A percentile compares a stretch with the other conserved stretches of the same genome.
Evolutionary conservation across 2,329 filamentous ascomycete species (phyloP).

Genomic region (Aureobasidium zeae): DNA sequence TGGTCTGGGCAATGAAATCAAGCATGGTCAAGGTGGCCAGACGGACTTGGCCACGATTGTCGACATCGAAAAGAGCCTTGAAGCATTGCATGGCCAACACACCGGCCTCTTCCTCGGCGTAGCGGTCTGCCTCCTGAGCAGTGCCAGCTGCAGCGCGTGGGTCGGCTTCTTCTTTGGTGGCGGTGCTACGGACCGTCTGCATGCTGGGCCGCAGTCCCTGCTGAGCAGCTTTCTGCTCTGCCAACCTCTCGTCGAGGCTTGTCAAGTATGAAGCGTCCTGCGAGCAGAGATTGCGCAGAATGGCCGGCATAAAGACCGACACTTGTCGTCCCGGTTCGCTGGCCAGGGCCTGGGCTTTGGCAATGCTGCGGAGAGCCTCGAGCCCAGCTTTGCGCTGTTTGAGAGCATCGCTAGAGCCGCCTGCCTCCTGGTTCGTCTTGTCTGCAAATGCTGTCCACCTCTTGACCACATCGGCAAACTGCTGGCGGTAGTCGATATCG

Average conservation of each 20-base stretch:
- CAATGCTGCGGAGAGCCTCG: constrained; percentile 68
- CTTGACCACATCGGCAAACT: constrained; percentile 73
- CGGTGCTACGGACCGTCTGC: constrained; percentile 64
- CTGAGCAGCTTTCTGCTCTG: constrained; percentile 50
- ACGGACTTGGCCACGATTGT: constrained; percentile 73
- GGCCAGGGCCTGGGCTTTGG: constrained; percentile 67
- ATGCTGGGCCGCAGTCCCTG: constrained; percentile 54
- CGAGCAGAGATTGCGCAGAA: constrained; percentile 78
- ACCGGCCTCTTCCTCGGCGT: constrained; percentile 82
- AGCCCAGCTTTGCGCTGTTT: constrained; percentile 47
- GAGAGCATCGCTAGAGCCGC: constrained; percentile 60
- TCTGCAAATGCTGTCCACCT: constrained; percentile 74
- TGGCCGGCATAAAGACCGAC: constrained; percentile 68
- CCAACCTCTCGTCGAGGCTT: constrained; percentile 43
- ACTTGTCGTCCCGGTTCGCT: constrained; percentile 69
- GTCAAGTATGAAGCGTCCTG: constrained; percentile 61
- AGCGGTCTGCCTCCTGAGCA: constrained; percentile 75
- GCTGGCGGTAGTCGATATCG: constrained; percentile 70
- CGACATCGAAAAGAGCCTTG: constrained; percentile 73
- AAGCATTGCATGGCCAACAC: constrained; percentile 77
- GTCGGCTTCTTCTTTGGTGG: constrained; percentile 54
- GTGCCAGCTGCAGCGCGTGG: constrained; percentile 64
- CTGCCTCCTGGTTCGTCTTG: constrained; percentile 39
- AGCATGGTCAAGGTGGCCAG: constrained; percentile 65
- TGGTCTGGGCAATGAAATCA: constrained; percentile 51